Percentiles rank a stretch among this genome's conserved stretches.
These are phyloP conservation scores for Cadophora sp. DNA, from an alignment of 2,329 filamentous ascomycete species.

Conservation along the genomic window DNA sequence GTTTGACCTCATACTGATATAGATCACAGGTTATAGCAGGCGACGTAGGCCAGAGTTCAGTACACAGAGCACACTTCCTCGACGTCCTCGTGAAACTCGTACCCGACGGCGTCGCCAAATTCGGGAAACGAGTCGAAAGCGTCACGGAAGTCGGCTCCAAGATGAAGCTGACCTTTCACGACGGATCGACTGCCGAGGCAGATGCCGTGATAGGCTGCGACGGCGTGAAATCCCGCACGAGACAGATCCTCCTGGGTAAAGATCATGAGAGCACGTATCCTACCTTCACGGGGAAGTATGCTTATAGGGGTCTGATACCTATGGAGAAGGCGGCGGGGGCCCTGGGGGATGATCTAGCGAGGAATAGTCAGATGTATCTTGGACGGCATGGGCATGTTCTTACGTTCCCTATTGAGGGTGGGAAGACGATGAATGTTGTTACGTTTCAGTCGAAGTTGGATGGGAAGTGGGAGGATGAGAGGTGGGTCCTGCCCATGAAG, in stretches of 20 bases:
- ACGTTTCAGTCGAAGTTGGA: slow-evolving; percentile 42
- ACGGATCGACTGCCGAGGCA: slow-evolving; percentile 52
- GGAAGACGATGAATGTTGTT: slow-evolving; percentile 61
- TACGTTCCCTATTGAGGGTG: slow-evolving; percentile 66
- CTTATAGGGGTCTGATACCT: slow-evolving; percentile 66
- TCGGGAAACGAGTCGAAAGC: slow-evolving; percentile 47
- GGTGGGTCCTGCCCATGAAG: slow-evolving; percentile 50
- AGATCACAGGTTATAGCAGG: slow-evolving; percentile 28
- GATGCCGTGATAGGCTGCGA: slow-evolving; percentile 65
- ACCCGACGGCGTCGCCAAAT: slow-evolving; percentile 46
- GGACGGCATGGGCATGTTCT: slow-evolving; percentile 64
- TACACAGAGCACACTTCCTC: slow-evolving; percentile 44
- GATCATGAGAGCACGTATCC: slow-evolving; percentile 32
- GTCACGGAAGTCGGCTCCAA: slow-evolving; percentile 41
- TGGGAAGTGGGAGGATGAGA: slow-evolving; percentile 46
- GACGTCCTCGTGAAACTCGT: slow-evolving; percentile 47
- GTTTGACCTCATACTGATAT: neutral
- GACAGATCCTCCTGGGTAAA: slow-evolving; percentile 58
- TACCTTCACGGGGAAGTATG: slow-evolving; percentile 63
- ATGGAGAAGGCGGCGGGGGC: slow-evolving; percentile 59
- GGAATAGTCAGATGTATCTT: slow-evolving; percentile 54
- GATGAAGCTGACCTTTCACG: slow-evolving; percentile 50
- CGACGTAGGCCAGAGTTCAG: slow-evolving; percentile 38
- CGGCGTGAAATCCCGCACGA: slow-evolving; percentile 64
- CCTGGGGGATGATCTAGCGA: slow-evolving; percentile 56